Evolutionary conservation across 2,329 filamentous ascomycete species (phyloP), one percentile per base, ranked within the genome.

Genomic region (Fusarium solani-melongenae): DNA sequence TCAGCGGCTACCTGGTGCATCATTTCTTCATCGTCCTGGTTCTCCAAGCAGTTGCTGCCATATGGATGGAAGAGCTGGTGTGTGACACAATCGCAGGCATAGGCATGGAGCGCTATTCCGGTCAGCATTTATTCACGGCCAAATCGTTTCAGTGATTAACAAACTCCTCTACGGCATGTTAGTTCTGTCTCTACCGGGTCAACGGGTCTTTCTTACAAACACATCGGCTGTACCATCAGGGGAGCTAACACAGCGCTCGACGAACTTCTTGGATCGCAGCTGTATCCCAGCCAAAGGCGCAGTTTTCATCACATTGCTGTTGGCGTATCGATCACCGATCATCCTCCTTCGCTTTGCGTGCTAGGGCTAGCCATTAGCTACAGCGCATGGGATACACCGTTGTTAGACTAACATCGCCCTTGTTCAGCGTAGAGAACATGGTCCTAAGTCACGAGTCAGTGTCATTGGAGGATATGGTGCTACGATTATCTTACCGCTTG

Each of bases 1-100:
- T 93, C 91, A 67, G 91, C 90, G 0, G 91, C 90, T 4, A 93
- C 86, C 76, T 93, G 90, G 64, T 89, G 86, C 91, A 93, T 92
- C 80, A 93, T 88, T 15, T 88, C 85, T 70, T 90, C 88, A 64
- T 93, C 90, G n/a, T 86, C 78, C 34, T 82, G 74, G 20, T 86
- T 82, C 33, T 87, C 83, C 2, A 93, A 84, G 10, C 91, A 92
- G 68, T 91, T 84, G 2, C 89, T 88, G 2, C 91, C 91, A 66
- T 89, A 86, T 0, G 91, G 91, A 63, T 92, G 89, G 77, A 93
- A 92, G n/a, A 93, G 84, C 72, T 92, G 91, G 75, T 92, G 89
- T 1, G 91, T 92, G 31, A 90, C 87, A 74, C 91, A 92, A 77
- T 93, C 92, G 62, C 92, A 89, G 1, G 92, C 91, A 78, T 92